Evolutionary conservation across 2,329 filamentous ascomycete genomes (phyloP).

Genomic region (Talaromyces rugulosus): DNA sequence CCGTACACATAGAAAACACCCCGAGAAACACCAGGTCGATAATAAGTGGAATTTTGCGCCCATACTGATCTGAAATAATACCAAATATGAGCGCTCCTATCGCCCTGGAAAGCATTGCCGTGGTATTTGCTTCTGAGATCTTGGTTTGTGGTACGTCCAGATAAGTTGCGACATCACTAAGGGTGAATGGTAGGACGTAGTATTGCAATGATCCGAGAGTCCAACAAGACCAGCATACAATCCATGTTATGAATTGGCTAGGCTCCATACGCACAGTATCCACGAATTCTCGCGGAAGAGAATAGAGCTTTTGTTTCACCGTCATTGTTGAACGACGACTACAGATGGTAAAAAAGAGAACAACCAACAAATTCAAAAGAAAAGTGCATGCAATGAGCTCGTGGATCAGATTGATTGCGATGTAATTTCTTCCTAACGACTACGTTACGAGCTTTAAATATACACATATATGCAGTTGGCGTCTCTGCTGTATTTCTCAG

Average conservation of each 20-base stretch:
- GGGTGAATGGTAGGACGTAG: conserved; percentile 7
- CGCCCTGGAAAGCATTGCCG: conserved; percentile 3
- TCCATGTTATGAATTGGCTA: conserved; percentile 1
- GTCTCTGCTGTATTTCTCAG: background rate
- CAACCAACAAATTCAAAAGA: background rate
- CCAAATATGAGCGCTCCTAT: conserved; percentile 6
- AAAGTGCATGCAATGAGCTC: too few relatives aligned
- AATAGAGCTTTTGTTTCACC: background rate
- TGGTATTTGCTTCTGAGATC: conserved; percentile 8
- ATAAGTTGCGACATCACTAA: background rate
- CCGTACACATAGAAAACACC: background rate
- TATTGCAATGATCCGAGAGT: conserved; percentile 8
- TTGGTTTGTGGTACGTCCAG: conserved; percentile 4
- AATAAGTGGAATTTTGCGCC: conserved; percentile 4
- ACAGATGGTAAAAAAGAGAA: background rate
- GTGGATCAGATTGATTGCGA: background rate
- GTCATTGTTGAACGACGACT: background rate
- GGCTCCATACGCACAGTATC: background rate
- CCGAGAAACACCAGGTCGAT: conserved; percentile 6
- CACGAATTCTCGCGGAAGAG: background rate
- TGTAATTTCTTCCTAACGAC: background rate
- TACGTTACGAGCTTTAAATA: background rate
- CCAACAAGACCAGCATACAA: conserved; percentile 7
- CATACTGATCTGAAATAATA: conserved; percentile 5
- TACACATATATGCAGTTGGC: background rate